Percentiles rank a stretch among this genome's conserved stretches.
Evolutionary conservation across 768 basidiomycete species (phyloP).

Genomic region (Hygrophorus pudorinus): DNA sequence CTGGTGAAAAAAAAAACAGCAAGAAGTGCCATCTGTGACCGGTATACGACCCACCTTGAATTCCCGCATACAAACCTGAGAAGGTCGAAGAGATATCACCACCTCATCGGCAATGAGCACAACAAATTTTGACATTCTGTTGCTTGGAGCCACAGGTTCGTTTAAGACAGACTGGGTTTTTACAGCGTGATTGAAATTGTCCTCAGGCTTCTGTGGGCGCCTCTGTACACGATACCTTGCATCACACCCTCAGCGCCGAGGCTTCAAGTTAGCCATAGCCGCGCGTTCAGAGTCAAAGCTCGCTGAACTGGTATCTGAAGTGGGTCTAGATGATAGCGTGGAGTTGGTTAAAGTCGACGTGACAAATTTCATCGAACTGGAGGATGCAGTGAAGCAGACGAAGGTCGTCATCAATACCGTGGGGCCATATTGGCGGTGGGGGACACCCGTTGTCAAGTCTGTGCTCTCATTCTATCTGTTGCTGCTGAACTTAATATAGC

Average conservation of each 20-base stretch:
- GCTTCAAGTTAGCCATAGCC: constrained; percentile 60
- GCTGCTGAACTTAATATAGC: background rate
- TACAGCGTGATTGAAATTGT: background rate
- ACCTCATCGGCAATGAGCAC: background rate
- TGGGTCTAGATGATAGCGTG: constrained; percentile 34
- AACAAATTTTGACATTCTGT: background rate
- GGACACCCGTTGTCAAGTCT: constrained; percentile 62
- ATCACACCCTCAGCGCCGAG: constrained; percentile 44
- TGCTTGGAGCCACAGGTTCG: constrained; percentile 4
- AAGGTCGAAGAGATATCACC: too few species aligned
- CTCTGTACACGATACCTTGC: constrained; percentile 61
- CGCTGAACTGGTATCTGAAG: constrained; percentile 36
- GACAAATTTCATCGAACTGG: constrained; percentile 38
- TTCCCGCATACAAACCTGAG: too few species aligned
- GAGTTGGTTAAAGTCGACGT: constrained; percentile 50
- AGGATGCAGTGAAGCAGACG: constrained; percentile 42
- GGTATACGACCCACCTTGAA: too few species aligned
- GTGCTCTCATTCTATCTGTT: constrained; percentile 13
- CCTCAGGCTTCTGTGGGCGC: constrained; percentile 55
- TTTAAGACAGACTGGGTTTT: background rate
- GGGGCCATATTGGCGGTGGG: constrained; percentile 66
- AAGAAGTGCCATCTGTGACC: too few species aligned
- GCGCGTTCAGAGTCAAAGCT: constrained; percentile 62
- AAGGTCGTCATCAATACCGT: constrained; percentile 70
- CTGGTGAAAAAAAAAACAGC: too few species aligned